phyloP scores from a whole-genome alignment of 2,329 filamentous ascomycete species.

The Epichloe festucae region DNA sequence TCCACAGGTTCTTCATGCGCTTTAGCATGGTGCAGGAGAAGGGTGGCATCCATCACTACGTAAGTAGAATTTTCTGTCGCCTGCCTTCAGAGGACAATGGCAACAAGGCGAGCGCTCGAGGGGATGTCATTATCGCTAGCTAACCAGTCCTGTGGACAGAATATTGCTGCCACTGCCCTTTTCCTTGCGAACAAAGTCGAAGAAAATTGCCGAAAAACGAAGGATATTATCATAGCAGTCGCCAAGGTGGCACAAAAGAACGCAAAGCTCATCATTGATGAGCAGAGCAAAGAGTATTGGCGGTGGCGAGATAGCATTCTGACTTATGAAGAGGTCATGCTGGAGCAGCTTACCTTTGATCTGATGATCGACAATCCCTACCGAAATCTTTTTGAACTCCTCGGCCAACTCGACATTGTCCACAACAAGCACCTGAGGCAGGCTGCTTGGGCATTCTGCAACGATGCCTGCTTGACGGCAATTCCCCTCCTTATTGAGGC shows the following conservation, averaged over 20 bases:
- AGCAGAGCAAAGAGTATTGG: constrained; percentile 98
- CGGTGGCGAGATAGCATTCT: constrained; percentile 91
- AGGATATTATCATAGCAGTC: constrained; percentile 84
- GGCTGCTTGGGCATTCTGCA: constrained; percentile 85
- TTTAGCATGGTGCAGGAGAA: constrained; percentile 65
- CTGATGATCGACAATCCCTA: constrained; percentile 84
- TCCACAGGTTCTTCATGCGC: constrained; percentile 93
- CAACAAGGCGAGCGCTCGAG: neutral
- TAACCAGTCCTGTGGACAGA: constrained; percentile 28
- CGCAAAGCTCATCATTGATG: constrained; percentile 75
- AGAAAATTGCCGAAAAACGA: constrained; percentile 92
- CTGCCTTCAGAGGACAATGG: neutral
- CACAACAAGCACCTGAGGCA: constrained; percentile 75
- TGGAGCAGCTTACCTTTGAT: constrained; percentile 89
- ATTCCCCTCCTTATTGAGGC: constrained; percentile 72
- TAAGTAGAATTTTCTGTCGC: constrained; percentile 30
- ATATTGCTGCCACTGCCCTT: constrained; percentile 77
- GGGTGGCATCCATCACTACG: constrained; percentile 78
- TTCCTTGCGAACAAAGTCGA: constrained; percentile 97
- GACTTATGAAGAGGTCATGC: constrained; percentile 80
- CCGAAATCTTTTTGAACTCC: constrained; percentile 66
- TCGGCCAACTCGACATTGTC: constrained; percentile 58
- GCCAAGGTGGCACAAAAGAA: constrained; percentile 95
- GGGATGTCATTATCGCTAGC: neutral
- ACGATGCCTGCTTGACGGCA: constrained; percentile 75